Percentiles rank a stretch among this genome's conserved stretches.
These are phyloP conservation scores for Zygoascus flipseniorum DNA, from an alignment of 805 yeast genomes.

Conservation along the genomic window DNA sequence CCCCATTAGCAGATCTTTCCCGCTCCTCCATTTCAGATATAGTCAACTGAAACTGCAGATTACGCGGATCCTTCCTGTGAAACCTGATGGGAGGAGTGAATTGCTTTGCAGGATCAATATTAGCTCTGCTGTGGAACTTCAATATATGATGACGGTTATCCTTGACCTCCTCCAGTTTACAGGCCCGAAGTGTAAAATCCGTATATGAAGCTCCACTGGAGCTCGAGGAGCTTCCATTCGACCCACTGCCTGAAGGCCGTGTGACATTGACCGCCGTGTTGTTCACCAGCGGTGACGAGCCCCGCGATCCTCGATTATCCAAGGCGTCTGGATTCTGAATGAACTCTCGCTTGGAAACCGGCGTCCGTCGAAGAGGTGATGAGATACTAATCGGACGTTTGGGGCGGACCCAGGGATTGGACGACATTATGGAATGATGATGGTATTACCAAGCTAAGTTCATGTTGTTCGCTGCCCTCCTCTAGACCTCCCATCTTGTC, in stretches of 20 bases:
- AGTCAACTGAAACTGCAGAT: slow-evolving; percentile 75
- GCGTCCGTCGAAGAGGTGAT: slow-evolving; percentile 11
- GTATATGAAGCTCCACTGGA: slow-evolving; percentile 13
- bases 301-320: neutral
- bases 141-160: slow-evolving; percentile 72
- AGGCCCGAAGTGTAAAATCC: slow-evolving; percentile 60
- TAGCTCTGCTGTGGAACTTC: slow-evolving; percentile 66
- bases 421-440: slow-evolving; percentile 2
- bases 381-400: slow-evolving; percentile 7
- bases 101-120: slow-evolving; percentile 60
- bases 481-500: too few species aligned
- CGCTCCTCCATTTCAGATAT: slow-evolving; percentile 39
- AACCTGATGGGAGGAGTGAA: slow-evolving; percentile 79
- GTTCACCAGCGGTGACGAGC: neutral
- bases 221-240: neutral
- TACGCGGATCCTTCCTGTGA: slow-evolving; percentile 90
- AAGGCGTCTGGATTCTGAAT: neutral
- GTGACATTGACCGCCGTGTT: neutral
- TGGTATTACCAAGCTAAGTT: neutral
- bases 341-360: slow-evolving; percentile 2
- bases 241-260: neutral
- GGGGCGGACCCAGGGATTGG: slow-evolving; percentile 9
- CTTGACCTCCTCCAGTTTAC: slow-evolving; percentile 60
- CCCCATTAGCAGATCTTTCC: slow-evolving; percentile 2
- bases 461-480: neutral